Percentiles rank a stretch among this genome's conserved stretches.
Evolutionary conservation across 306 rosid genomes (phyloP).

Genomic region (Vigna hirtella): DNA sequence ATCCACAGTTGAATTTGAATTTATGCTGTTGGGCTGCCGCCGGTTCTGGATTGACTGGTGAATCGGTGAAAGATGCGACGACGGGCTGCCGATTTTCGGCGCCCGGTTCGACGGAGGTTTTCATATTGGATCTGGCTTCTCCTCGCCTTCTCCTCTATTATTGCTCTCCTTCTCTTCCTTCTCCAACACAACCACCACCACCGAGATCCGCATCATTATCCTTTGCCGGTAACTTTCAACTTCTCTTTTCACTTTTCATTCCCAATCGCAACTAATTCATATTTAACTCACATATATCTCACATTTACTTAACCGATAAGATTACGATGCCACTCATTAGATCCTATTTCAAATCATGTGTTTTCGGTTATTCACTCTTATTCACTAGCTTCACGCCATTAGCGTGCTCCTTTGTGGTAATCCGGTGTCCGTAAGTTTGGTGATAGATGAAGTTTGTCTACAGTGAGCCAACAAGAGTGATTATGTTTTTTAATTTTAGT

Average conservation of each 20-base stretch:
- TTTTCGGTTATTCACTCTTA: constrained; percentile 15
- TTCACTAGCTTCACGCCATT: not conserved
- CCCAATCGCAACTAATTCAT: not conserved
- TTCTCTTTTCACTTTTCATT: not conserved
- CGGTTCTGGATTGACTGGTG: not conserved
- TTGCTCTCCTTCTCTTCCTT: constrained; percentile 72
- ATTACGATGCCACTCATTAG: not conserved
- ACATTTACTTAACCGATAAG: not conserved
- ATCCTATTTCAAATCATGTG: not conserved
- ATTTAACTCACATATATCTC: not conserved
- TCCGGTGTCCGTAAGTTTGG: no score
- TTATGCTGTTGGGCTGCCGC: not conserved
- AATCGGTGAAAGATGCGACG: constrained; percentile 80
- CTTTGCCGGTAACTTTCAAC: constrained; percentile 54
- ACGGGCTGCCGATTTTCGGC: constrained; percentile 98
- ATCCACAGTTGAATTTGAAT: not conserved
- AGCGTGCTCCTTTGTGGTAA: no score
- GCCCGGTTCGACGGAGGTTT: constrained; percentile 91
- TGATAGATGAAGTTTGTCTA: not conserved
- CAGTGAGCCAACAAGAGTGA: not conserved
- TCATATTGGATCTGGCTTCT: constrained; percentile 92
- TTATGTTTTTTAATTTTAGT: not conserved
- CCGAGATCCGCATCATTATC: constrained; percentile 78
- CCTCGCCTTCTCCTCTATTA: constrained; percentile 68
- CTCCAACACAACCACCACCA: constrained; percentile 79